Conservation (phyloP, 2,329 filamentous ascomycete genomes). For the Ceratocystis eucalypticola region DNA sequence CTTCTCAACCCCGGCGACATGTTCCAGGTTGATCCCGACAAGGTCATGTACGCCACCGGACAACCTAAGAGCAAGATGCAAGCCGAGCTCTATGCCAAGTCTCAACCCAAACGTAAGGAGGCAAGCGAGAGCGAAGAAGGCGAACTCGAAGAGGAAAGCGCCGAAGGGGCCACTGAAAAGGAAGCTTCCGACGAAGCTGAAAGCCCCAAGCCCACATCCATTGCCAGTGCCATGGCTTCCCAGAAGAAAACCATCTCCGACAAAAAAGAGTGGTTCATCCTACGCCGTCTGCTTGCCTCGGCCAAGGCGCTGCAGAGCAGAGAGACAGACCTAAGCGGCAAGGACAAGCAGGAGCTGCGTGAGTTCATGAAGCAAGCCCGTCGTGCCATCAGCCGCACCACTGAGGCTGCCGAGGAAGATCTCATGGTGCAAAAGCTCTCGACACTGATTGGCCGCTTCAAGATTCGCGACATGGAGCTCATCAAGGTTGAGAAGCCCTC, state of each 20-base stretch:
- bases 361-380: slow-evolving; percentile 54
- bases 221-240: slow-evolving; percentile 23
- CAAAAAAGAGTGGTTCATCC: slow-evolving; percentile 21
- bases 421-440: slow-evolving; percentile 43
- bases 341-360: slow-evolving; percentile 63
- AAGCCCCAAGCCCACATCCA: slow-evolving; percentile 23
- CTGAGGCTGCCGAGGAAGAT: slow-evolving; percentile 29
- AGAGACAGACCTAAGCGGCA: slow-evolving; percentile 41
- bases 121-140: slow-evolving; percentile 21
- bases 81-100: slow-evolving; percentile 18
- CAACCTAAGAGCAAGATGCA: slow-evolving; percentile 42
- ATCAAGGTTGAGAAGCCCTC: slow-evolving; percentile 13
- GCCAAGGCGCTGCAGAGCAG: slow-evolving; percentile 44
- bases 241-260: slow-evolving; percentile 25
- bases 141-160: slow-evolving; percentile 24
- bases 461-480: slow-evolving; percentile 25
- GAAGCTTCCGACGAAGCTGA: slow-evolving; percentile 17
- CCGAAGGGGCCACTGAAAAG: slow-evolving; percentile 27
- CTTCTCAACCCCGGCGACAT: slow-evolving; percentile 93
- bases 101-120: slow-evolving; percentile 15
- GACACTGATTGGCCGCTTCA: slow-evolving; percentile 35
- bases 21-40: slow-evolving; percentile 87
- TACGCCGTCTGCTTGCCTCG: slow-evolving; percentile 41
- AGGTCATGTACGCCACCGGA: slow-evolving; percentile 79
- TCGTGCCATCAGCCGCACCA: slow-evolving; percentile 38